Base-by-base conservation (phyloP, 2,329 filamentous ascomycete species). In the Botrytis fabae region DNA sequence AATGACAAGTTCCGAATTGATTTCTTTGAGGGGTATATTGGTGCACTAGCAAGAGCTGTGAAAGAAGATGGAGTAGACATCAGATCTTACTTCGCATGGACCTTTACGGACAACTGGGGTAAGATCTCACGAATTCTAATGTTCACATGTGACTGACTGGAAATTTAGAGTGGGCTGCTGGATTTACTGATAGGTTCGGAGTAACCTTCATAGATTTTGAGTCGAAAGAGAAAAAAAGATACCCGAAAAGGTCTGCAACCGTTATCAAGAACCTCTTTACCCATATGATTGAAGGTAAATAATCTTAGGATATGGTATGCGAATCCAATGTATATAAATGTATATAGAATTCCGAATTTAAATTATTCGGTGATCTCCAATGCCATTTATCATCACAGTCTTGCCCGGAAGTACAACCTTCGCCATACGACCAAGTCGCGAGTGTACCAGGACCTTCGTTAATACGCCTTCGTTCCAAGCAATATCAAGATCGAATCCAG, bases 71-170 rank as follows among this genome's bases (percentile, higher is more conserved):
- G 91, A 32, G 92, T 95, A 69, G 88, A 95, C 78, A 91, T 95
- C 72, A 86, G 88, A 78, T 93, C 90, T 18, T 97, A 96, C 83
- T 90, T 95, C 85, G 93, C 92, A 32, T 97, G 93, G 93, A 93
- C 91, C 80, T 87, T 96, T 73, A 88, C 96, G 86, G 93, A 97
- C 69, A 79, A 79, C 61, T 78, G 72, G 75, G 77, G 61, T 66
- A 44, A 65, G 48, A 46, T 10, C 4, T n/a, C 9, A 16, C 18
- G 2, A 44, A n/a, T n/a, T n/a, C 35, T 0, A 18, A 54, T 35
- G 8, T 14, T 38, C 28, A 42, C 4, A 28, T 9, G 2, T 59
- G n/a, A 25, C 61, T 59, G 57, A 71, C 48, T 71, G 7, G 20
- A 22, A 28, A 28, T 65, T 28, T 14, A 71, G 61, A 79, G 74